phyloP scores from a whole-genome alignment of 306 rosid genomes.

The Cucumis melo region DNA sequence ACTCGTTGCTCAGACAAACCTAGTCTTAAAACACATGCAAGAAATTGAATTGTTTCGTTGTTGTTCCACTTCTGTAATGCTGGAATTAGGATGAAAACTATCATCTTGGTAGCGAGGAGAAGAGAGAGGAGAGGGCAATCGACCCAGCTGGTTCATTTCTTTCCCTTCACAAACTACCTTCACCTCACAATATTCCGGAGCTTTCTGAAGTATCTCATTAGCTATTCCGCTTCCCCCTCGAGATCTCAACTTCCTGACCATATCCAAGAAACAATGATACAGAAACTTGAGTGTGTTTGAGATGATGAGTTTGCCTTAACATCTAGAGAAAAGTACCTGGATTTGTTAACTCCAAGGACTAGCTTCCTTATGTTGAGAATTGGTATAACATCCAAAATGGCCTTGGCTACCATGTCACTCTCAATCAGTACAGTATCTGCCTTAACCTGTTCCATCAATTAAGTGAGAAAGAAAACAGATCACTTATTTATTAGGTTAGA shows the following conservation, averaged over 20 bases:
- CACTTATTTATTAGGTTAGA: not conserved
- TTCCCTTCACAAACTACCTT: conserved; percentile 56
- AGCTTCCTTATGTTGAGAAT: conserved; percentile 42
- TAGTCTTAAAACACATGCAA: conserved; percentile 47
- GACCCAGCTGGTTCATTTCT: conserved; percentile 28
- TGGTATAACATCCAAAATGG: conserved; percentile 43
- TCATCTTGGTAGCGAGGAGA: conserved; percentile 12
- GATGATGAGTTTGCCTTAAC: not conserved
- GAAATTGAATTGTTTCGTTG: conserved; percentile 27
- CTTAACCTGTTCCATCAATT: conserved; percentile 35
- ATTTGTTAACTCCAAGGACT: conserved; percentile 49
- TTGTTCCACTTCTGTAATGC: conserved; percentile 11
- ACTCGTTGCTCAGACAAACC: conserved; percentile 3
- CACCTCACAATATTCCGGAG: conserved; percentile 33
- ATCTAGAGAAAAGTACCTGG: conserved; percentile 30
- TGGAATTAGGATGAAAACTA: conserved; percentile 8
- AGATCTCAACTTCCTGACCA: conserved; percentile 39
- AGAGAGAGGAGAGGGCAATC: conserved; percentile 4
- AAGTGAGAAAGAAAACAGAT: not conserved
- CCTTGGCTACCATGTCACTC: conserved; percentile 49
- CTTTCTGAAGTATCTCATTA: conserved; percentile 49
- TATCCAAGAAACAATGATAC: not conserved
- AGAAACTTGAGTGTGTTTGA: not conserved
- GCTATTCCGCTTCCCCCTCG: conserved; percentile 42
- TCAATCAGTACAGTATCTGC: conserved; percentile 56